Evolutionary conservation across 1,284 basidiomycete species (phyloP), one percentile per base, ranked within the genome.

Genomic region (Acaromyces ingoldii): DNA sequence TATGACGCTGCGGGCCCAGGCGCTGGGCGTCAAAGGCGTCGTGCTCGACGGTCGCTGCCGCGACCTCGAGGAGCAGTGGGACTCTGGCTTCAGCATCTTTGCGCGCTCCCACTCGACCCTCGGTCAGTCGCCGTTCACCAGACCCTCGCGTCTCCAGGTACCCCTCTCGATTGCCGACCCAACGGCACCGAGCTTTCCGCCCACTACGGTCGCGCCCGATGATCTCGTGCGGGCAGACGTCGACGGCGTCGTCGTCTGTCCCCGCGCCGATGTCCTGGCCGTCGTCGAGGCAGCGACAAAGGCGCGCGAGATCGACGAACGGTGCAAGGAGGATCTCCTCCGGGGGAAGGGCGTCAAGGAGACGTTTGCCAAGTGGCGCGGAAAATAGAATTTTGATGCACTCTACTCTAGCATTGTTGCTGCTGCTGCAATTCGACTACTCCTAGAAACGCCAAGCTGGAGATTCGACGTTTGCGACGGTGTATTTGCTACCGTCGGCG

Each of bases 161-260:
- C 83, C 89, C 0, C 76, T 96, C 44, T 76, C 78, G 15, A 87
- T 95, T 58, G 19, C 72, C 63, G 54, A 71, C 61, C 70, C 62
- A 47, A 66, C 53, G 36, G 42, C 4, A 41, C 19, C 11, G 52
- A 39, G 22, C 53, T 71, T 72, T 37, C 69, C 85, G 6, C 61
- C 80, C 0, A 80, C 85, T 1, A 80, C 75, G 1, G 81, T 96
- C 3, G 72, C 83, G 21, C 88, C 91, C 2, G 87, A 85, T 2
- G 92, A 95, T 72, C 82, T 85, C 78, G 82, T 96, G 31, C 76
- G 93, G 15, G 91, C 85, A 13, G 92, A 97, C 72, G 81, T 85
- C 51, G 89, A 96, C 71, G 92, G 92, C 0, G 89, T 93, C 0
- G 88, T 96, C 1, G 87, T 85, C 63, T 82, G 95, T 15, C 85